These are phyloP conservation scores for Jatropha podagrica DNA, from an alignment of 441 rosid species.

Conservation along the genomic window DNA sequence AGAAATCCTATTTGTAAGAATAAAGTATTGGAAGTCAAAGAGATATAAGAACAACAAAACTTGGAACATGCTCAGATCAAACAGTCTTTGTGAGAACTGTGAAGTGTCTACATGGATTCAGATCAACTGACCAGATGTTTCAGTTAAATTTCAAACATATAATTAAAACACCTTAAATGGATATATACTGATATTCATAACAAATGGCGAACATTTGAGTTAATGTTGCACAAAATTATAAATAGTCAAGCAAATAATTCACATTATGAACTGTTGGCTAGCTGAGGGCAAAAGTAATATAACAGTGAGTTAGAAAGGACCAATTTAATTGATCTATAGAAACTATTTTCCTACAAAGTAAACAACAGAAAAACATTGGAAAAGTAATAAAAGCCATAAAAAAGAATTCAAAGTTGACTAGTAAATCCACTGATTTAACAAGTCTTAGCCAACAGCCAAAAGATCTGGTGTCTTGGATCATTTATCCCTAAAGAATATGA, in stretches of 20 bases:
- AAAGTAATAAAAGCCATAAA: background rate
- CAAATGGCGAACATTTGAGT: background rate
- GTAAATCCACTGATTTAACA: background rate
- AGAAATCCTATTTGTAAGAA: background rate
- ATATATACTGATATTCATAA: no score
- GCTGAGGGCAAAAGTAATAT: background rate
- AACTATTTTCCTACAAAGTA: background rate
- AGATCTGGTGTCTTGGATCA: background rate
- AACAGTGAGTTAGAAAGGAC: background rate
- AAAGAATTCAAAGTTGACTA: background rate
- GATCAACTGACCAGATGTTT: background rate
- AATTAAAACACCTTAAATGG: background rate
- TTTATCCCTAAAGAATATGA: background rate
- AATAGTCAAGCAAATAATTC: background rate
- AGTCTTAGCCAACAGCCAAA: background rate
- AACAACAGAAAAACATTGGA: background rate
- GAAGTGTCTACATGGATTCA: background rate
- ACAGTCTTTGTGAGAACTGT: background rate
- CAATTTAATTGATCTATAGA: background rate
- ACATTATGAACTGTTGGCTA: background rate
- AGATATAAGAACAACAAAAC: background rate
- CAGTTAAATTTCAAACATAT: background rate
- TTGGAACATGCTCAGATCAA: background rate
- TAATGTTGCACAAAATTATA: background rate
- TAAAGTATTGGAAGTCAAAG: background rate